A percentile compares a stretch with the other conserved stretches of the same genome.
These are phyloP conservation scores for Pholiota adiposa DNA, from an alignment of 1,284 basidiomycete genomes.

Conservation along the genomic window DNA sequence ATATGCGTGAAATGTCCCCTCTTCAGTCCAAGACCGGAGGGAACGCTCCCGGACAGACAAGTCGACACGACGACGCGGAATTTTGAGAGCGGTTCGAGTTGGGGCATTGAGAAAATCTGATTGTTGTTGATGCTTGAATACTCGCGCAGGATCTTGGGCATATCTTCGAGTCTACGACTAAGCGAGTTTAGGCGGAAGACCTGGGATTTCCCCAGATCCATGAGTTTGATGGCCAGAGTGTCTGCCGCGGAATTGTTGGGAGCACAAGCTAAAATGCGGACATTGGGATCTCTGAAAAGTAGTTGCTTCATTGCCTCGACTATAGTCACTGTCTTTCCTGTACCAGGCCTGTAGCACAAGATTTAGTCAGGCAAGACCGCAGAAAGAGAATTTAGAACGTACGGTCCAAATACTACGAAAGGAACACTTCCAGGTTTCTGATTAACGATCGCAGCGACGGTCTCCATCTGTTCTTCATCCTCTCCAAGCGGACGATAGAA, in stretches of 20 bases:
- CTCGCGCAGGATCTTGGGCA: conserved; percentile 33
- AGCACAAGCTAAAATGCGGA: conserved; percentile 48
- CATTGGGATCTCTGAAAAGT: conserved; percentile 34
- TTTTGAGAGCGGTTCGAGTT: conserved; percentile 36
- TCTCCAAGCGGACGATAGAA: conserved; percentile 41
- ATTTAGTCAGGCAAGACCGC: background rate
- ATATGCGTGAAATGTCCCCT: conserved; percentile 61
- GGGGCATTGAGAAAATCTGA: conserved; percentile 45
- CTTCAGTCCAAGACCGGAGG: conserved; percentile 48
- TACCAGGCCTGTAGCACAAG: conserved; percentile 48
- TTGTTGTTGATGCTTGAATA: conserved; percentile 46
- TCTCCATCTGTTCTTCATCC: conserved; percentile 49
- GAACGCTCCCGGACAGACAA: conserved; percentile 52
- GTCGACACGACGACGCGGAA: conserved; percentile 58
- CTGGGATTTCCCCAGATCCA: conserved; percentile 31
- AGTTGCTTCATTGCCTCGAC: conserved; percentile 55
- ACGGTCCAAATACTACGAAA: conserved; percentile 62
- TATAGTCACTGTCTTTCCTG: conserved; percentile 56
- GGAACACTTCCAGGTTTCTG: conserved; percentile 50
- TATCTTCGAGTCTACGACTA: conserved; percentile 36
- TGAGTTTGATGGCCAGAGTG: conserved; percentile 45
- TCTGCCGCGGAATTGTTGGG: conserved; percentile 68
- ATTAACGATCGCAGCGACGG: conserved; percentile 51
- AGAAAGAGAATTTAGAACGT: conserved; percentile 24
- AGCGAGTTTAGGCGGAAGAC: conserved; percentile 54